Conservation (phyloP, 805 yeast species). For the Jamesozyma rosinii region DNA sequence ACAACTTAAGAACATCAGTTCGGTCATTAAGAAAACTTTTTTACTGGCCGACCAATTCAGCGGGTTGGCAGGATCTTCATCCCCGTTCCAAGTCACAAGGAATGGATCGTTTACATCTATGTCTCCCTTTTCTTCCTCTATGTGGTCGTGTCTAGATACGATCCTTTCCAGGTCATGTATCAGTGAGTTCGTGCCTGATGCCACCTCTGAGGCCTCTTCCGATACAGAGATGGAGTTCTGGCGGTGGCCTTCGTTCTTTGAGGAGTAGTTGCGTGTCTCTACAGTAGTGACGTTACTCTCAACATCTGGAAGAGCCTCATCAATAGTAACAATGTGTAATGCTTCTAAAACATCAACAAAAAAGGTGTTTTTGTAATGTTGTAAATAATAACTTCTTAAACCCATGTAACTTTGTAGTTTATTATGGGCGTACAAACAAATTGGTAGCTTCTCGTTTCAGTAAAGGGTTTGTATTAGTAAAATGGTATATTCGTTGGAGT, state of each 20-base stretch:
- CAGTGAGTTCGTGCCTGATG: too few species aligned
- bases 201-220: not conserved
- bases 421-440: not conserved
- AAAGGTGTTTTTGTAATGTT: slow-evolving; percentile 15
- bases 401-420: not conserved
- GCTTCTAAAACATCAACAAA: slow-evolving; percentile 19
- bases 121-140: slow-evolving; percentile 1
- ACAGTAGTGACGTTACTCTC: not conserved
- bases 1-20: slow-evolving; percentile 39
- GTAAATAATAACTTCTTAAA: not conserved
- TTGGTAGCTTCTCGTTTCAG: too few species aligned
- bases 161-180: not conserved
- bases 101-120: slow-evolving; percentile 19
- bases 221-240: not conserved
- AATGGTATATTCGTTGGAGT: not conserved
- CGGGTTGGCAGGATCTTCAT: slow-evolving; percentile 48
- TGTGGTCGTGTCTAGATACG: not conserved
- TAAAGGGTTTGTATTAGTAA: not conserved
- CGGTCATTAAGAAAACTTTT: slow-evolving; percentile 33
- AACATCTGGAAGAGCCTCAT: slow-evolving; percentile 8
- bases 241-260: not conserved
- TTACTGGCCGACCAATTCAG: slow-evolving; percentile 42
- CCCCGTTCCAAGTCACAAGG: slow-evolving; percentile 20
- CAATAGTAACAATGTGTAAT: slow-evolving; percentile 9
- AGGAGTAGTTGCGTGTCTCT: not conserved